Evolutionary conservation across 768 basidiomycete species (phyloP), one percentile per base, ranked within the genome.

Genomic region (Auricularia heimuer): DNA sequence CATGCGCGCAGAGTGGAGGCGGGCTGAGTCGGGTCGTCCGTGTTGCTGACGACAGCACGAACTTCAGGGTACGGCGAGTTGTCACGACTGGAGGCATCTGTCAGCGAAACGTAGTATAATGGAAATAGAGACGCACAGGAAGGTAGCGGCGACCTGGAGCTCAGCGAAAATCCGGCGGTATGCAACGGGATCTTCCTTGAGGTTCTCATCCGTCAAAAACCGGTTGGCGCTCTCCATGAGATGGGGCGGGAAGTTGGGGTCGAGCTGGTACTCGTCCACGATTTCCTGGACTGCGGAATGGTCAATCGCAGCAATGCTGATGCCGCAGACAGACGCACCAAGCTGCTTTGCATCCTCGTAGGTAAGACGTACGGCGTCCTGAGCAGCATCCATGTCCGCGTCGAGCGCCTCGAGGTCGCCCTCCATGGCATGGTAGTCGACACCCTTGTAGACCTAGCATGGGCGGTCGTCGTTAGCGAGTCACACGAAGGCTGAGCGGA

Each of bases 301-400:
- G 8, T n/a, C 11, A 54, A 18, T n/a, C n/a, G 10, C 29, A 54
- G 54, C n/a, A 18, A n/a, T 8, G n/a, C 7, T 29, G 54, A n/a
- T 7, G 11, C 8, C 7, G 54, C 10, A 29, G n/a, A 18, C 29
- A n/a, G 18, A 12, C 11, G 8, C n/a, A 29, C n/a, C 54, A 10
- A 35, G 29, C 10, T 60, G 29, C 34, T 29, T 60, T 10, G 34
- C 56, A 18, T 60, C 56, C 24, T 60, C 56, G 75, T 99, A 98
- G 4, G 85, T 87, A 65, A 99, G 77, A 2, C 96, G 96, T 71
- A 98, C 95, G 33, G 95, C 86, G 67, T 94, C 90, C 73, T 94
- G 85, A 0, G 96, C 96, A 36, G 93, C 89, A 75, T 96, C 93
- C 68, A 99, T 93, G 74, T 98, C 93, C 34, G 6, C 56, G 56